Evolutionary conservation across 805 yeast genomes (phyloP), one percentile per base, ranked within the genome.

Genomic region (Isabelozyma pseudorhagii): DNA sequence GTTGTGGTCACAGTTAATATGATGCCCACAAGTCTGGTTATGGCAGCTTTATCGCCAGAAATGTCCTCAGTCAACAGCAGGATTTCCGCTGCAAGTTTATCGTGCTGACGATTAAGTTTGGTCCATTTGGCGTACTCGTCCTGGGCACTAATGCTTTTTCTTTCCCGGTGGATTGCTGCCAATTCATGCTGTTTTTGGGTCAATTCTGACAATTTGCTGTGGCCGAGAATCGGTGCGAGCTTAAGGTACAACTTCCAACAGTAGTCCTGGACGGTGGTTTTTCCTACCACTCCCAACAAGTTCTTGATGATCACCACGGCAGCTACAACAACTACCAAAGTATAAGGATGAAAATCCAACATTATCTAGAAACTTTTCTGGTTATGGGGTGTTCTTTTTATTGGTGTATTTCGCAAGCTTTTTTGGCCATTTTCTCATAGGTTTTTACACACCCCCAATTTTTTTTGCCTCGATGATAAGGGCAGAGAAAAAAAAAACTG

Each of bases 81-180:
- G 41, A 86, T 69, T 51, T 87, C 82, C 13, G 67, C 72, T 42
- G 76, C 74, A 45, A 88, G 60, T 51, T 79, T 77, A 55, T 85
- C 91, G 50, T 78, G 70, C 57, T 77, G 79, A 45, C 99, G 79
- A 60, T 90, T 92, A 53, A 92, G 75, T 64, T 90, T 90, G 1
- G 97, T 96, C 98, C 98, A 94, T 60, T 81, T 85, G 28, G 97
- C 97, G 66, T 93, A 94, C 60, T 94, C 84, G 64, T 94, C 97
- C 66, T 93, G 97, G 1, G 97, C 93, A 48, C 89, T 81, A 8
- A 91, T 80, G 2, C 75, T 54, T 29, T 81, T 72, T 52, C 90
- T 79, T 57, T 84, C 81, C 11, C 70, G 73, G 55, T 79, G 74
- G 18, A 82, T 61, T 15, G 69, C 64, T 13, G 66, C 62, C 45